phyloP scores from a whole-genome alignment of 768 basidiomycete species.

The Agrocybe pediades region DNA sequence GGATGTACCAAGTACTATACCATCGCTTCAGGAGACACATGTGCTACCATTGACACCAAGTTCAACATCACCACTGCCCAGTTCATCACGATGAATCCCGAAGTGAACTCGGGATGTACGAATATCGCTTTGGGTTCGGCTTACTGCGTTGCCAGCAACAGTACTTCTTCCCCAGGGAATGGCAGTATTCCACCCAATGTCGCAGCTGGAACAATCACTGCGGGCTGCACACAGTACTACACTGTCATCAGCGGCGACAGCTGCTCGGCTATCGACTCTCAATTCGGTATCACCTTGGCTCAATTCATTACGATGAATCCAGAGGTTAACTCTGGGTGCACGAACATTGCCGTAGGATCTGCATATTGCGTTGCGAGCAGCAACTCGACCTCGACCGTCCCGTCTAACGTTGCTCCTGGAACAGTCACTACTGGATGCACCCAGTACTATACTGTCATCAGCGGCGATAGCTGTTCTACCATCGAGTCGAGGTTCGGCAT shows the following conservation, averaged over 20 bases:
- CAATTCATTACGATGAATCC: slow-evolving; percentile 5
- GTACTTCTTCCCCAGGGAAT: slow-evolving; percentile 18
- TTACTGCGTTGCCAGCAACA: slow-evolving; percentile 14
- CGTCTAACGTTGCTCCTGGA: slow-evolving; percentile 19
- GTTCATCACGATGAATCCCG: slow-evolving; percentile 21
- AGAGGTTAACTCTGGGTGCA: slow-evolving; percentile 14
- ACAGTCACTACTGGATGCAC: slow-evolving; percentile 13
- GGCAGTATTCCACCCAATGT: slow-evolving; percentile 17
- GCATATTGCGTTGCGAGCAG: slow-evolving; percentile 16
- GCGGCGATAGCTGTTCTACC: slow-evolving; percentile 15
- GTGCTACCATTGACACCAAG: slow-evolving; percentile 1
- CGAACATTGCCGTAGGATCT: slow-evolving; percentile 9
- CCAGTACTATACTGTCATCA: slow-evolving; percentile 18
- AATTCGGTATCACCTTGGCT: slow-evolving; percentile 3
- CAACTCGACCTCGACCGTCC: slow-evolving; percentile 11
- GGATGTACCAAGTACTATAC: slow-evolving; percentile 21
- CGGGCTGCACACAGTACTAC: slow-evolving; percentile 6
- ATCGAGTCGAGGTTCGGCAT: slow-evolving; percentile 17
- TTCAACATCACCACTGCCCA: slow-evolving; percentile 11
- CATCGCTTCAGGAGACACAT: slow-evolving; percentile 2
- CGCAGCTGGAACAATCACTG: slow-evolving; percentile 13
- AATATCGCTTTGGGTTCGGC: slow-evolving; percentile 10
- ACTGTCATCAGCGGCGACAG: slow-evolving; percentile 4
- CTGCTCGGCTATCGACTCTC: not conserved
- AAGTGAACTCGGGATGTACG: slow-evolving; percentile 18